Conservation (phyloP, 164 flowering plant genomes). For the Santalum album region DNA sequence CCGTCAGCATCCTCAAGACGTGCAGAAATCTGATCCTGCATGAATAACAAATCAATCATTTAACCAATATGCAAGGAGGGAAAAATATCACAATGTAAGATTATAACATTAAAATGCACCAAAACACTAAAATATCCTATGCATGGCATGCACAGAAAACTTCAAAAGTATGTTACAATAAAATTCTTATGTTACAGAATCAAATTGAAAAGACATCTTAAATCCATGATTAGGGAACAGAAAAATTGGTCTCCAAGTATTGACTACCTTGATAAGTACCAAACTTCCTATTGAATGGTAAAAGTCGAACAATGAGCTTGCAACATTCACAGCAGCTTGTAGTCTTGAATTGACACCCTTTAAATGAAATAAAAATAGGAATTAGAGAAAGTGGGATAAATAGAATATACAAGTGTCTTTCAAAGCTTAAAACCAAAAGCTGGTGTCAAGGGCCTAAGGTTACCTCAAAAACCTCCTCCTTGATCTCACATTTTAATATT, state of each 20-base stretch:
- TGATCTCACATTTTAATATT: slow-evolving; percentile 49
- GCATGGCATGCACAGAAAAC: too few relatives aligned
- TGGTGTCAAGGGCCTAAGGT: slow-evolving; percentile 1
- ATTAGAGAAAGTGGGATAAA: neutral
- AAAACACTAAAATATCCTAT: too few relatives aligned
- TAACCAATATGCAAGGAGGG: too few relatives aligned
- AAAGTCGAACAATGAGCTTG: slow-evolving; percentile 68
- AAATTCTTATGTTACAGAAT: too few relatives aligned
- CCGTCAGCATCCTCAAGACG: slow-evolving; percentile 65
- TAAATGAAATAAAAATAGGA: slow-evolving; percentile 1
- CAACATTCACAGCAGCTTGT: slow-evolving; percentile 40
- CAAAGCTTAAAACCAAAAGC: neutral
- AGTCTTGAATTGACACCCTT: slow-evolving; percentile 56
- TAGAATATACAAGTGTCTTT: neutral
- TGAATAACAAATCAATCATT: too few relatives aligned
- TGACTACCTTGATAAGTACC: slow-evolving; percentile 64
- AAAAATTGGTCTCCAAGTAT: neutral
- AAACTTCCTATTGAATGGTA: slow-evolving; percentile 66
- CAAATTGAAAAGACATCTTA: too few relatives aligned
- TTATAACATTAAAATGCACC: too few relatives aligned
- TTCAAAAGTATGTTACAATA: too few relatives aligned
- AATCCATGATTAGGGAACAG: too few relatives aligned
- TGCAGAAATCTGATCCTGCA: slow-evolving; percentile 54
- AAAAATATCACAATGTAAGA: too few relatives aligned
- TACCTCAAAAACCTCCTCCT: slow-evolving; percentile 53